Conservation (phyloP, 2,329 filamentous ascomycete genomes). For the Ambrosiella cleistominuta region DNA sequence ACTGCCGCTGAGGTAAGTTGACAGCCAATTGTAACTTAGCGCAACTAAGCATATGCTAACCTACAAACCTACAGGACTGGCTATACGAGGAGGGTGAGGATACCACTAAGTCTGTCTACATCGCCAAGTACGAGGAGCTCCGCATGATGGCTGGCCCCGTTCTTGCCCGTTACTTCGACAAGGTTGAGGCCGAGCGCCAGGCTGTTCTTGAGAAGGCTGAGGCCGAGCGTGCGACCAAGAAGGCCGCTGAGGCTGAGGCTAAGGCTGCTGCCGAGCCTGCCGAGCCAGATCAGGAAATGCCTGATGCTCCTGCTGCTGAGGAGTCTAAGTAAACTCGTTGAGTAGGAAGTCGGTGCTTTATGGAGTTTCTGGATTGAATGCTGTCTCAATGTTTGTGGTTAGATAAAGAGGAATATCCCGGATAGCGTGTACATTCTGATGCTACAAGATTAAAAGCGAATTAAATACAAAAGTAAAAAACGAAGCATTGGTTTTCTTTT, state of each 20-base stretch:
- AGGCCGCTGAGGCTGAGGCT: slow-evolving; percentile 35
- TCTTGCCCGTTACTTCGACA: slow-evolving; percentile 87
- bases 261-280: slow-evolving; percentile 21
- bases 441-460: slow-evolving; percentile 1
- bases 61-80: slow-evolving; percentile 56
- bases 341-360: not conserved
- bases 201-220: slow-evolving; percentile 60
- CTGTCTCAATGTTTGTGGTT: slow-evolving; percentile 4
- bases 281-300: slow-evolving; percentile 37
- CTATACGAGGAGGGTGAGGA: slow-evolving; percentile 95
- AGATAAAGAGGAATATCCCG: slow-evolving; percentile 3
- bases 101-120: slow-evolving; percentile 79
- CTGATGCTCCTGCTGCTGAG: slow-evolving; percentile 39
- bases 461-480: not conserved
- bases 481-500: not conserved
- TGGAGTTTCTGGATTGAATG: not conserved
- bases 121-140: slow-evolving; percentile 92
- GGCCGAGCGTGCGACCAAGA: slow-evolving; percentile 59
- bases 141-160: slow-evolving; percentile 79
- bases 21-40: not conserved
- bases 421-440: slow-evolving; percentile 6
- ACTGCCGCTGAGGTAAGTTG: slow-evolving; percentile 64
- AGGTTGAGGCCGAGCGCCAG: slow-evolving; percentile 72
- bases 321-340: slow-evolving; percentile 15
- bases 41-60: slow-evolving; percentile 2